Conservation (phyloP, 2,329 filamentous ascomycete genomes). For the Hymenoscyphus occultus region DNA sequence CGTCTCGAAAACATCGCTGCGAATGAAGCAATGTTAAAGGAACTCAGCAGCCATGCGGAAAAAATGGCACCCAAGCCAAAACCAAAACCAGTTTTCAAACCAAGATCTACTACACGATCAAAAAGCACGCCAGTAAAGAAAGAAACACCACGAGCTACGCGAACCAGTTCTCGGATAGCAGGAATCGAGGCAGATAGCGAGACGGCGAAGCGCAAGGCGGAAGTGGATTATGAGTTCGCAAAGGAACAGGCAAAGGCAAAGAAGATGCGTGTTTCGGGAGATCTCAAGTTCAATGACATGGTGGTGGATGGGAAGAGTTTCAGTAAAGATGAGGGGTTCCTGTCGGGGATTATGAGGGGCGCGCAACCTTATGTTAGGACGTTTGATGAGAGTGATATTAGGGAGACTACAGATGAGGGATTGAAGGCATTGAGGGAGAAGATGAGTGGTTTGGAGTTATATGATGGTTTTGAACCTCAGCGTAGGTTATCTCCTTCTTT, state of each 20-base stretch:
- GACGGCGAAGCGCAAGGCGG: conserved; percentile 65
- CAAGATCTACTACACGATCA: conserved; percentile 41
- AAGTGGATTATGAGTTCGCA: conserved; percentile 57
- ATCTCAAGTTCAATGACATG: conserved; percentile 72
- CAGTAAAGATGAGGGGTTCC: conserved; percentile 63
- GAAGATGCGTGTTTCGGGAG: conserved; percentile 60
- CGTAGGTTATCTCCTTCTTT: conserved; percentile 47
- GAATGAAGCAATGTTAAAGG: conserved; percentile 78
- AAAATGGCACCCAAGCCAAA: conserved; percentile 60
- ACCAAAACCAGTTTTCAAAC: conserved; percentile 45
- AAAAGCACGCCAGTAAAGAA: conserved; percentile 46
- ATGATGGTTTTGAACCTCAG: conserved; percentile 79
- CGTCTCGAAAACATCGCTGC: conserved; percentile 83
- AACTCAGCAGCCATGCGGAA: conserved; percentile 69
- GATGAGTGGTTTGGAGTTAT: conserved; percentile 75
- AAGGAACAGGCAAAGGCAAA: conserved; percentile 59
- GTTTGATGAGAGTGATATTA: conserved; percentile 80
- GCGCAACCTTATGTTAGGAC: conserved; percentile 81
- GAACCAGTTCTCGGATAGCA: conserved; percentile 57
- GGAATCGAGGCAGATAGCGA: conserved; percentile 55
- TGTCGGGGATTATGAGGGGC: conserved; percentile 61
- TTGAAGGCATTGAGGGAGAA: conserved; percentile 70
- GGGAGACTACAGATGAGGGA: conserved; percentile 73
- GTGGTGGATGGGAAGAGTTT: conserved; percentile 77
- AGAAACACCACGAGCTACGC: conserved; percentile 49